Conservation (phyloP, 257 asterid genomes). For the Jaltomata sinuosa region DNA sequence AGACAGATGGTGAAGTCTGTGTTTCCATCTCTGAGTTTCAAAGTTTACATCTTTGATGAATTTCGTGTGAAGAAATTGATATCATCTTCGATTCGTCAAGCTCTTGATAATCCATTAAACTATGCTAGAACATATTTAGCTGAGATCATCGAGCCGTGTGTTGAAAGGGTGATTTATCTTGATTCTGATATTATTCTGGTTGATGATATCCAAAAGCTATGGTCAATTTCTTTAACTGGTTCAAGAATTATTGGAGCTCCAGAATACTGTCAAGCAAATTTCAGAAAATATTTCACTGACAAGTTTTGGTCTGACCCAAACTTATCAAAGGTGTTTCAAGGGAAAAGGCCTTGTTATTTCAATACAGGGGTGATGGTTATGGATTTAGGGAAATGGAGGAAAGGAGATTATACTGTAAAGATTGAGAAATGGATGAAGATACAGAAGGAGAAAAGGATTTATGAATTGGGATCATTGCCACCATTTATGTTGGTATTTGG, state of each 20-base stretch:
- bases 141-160: slow-evolving; percentile 32
- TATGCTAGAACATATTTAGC: slow-evolving; percentile 60
- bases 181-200: slow-evolving; percentile 52
- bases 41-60: slow-evolving; percentile 32
- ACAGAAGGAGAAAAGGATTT: slow-evolving; percentile 50
- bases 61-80: slow-evolving; percentile 23
- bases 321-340: slow-evolving; percentile 24
- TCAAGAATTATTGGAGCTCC: slow-evolving; percentile 62
- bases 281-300: slow-evolving; percentile 33
- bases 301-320: slow-evolving; percentile 41
- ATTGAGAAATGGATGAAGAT: slow-evolving; percentile 66
- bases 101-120: slow-evolving; percentile 56
- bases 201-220: slow-evolving; percentile 38
- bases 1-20: slow-evolving; percentile 13
- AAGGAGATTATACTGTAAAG: slow-evolving; percentile 32
- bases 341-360: slow-evolving; percentile 55
- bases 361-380: slow-evolving; percentile 71
- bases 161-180: slow-evolving; percentile 40
- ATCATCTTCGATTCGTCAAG: slow-evolving; percentile 50
- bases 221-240: slow-evolving; percentile 20
- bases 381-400: slow-evolving; percentile 56
- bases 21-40: slow-evolving; percentile 40
- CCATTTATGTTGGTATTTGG: slow-evolving; percentile 70
- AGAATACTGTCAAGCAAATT: slow-evolving; percentile 39
- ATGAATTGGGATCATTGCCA: slow-evolving; percentile 61